These are phyloP conservation scores for Scortechinia acanthostroma DNA, from an alignment of 2,329 filamentous ascomycete species.

Conservation along the genomic window DNA sequence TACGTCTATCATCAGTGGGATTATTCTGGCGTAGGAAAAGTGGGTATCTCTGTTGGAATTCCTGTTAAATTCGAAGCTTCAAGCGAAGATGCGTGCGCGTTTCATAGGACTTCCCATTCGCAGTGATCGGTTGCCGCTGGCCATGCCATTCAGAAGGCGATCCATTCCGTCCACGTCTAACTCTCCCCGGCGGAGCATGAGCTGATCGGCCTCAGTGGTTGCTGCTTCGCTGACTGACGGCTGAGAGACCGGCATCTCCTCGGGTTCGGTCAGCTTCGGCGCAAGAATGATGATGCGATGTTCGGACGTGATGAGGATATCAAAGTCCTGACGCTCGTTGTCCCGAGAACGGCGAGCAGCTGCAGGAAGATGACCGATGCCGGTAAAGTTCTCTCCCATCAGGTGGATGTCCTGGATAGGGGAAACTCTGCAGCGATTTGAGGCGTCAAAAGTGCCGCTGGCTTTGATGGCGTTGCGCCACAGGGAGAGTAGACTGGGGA, in stretches of 20 bases:
- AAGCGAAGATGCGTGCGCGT: constrained; percentile 22
- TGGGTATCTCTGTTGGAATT: too few relatives aligned
- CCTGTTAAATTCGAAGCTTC: constrained; percentile 6
- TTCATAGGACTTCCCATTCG: constrained; percentile 24
- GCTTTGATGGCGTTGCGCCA: constrained; percentile 28
- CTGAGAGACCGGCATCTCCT: neutral
- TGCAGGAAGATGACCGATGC: constrained; percentile 22
- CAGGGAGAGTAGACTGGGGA: constrained; percentile 30
- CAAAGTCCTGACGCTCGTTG: constrained; percentile 8
- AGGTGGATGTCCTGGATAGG: constrained; percentile 24
- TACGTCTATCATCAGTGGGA: too few relatives aligned
- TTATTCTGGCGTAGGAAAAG: constrained; percentile 7
- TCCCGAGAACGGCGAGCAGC: constrained; percentile 13
- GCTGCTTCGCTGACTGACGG: neutral
- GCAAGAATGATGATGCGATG: constrained; percentile 26
- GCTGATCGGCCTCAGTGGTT: constrained; percentile 19
- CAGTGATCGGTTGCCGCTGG: constrained; percentile 15
- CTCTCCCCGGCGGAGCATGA: constrained; percentile 27
- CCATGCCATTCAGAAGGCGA: constrained; percentile 31
- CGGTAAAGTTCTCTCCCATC: constrained; percentile 27
- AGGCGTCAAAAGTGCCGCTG: constrained; percentile 25
- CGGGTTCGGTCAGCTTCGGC: constrained; percentile 14
- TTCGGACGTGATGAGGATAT: constrained; percentile 28
- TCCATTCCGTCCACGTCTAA: constrained; percentile 37
- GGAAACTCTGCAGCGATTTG: constrained; percentile 23